phyloP scores from a whole-genome alignment of 306 rosid genomes.

The Lotus japonicus region DNA sequence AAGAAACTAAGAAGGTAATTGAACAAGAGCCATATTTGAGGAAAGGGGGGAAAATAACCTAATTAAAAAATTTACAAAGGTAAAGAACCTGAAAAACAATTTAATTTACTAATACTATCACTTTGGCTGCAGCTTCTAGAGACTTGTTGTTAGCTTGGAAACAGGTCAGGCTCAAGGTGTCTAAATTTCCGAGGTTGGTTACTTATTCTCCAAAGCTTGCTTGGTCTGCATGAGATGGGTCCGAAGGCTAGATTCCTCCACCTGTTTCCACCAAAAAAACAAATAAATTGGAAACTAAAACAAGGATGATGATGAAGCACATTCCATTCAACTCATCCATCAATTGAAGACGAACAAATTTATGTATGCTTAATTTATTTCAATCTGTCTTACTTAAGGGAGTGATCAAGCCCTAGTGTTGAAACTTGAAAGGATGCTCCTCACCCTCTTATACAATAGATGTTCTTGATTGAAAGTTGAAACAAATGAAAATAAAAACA shows the following conservation, averaged over 20 bases:
- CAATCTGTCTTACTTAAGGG: too few relatives aligned
- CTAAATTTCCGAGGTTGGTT: conserved; percentile 35
- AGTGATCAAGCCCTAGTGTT: too few relatives aligned
- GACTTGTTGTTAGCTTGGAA: conserved; percentile 31
- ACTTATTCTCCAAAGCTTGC: conserved; percentile 44
- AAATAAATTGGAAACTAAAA: conserved; percentile 6
- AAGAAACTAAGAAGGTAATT: conserved; percentile 1
- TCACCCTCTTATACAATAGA: too few relatives aligned
- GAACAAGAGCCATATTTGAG: too few relatives aligned
- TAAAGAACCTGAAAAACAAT: conserved; percentile 22
- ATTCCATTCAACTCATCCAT: background rate
- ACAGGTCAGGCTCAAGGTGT: conserved; percentile 37
- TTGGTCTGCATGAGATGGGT: conserved; percentile 71
- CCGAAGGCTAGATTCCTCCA: conserved; percentile 75
- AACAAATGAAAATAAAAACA: too few relatives aligned
- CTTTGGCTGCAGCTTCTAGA: conserved; percentile 35
- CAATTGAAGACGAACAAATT: too few relatives aligned
- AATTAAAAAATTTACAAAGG: conserved; percentile 39
- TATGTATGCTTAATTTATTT: too few relatives aligned
- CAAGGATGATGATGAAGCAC: background rate
- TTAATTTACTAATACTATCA: conserved; percentile 17
- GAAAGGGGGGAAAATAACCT: background rate
- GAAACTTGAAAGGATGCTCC: too few relatives aligned
- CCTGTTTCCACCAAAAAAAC: conserved; percentile 46
- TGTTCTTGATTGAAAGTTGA: too few relatives aligned